Evolutionary conservation across 257 asterid genomes (phyloP).

Genomic region (Galeopsis tetrahit): DNA sequence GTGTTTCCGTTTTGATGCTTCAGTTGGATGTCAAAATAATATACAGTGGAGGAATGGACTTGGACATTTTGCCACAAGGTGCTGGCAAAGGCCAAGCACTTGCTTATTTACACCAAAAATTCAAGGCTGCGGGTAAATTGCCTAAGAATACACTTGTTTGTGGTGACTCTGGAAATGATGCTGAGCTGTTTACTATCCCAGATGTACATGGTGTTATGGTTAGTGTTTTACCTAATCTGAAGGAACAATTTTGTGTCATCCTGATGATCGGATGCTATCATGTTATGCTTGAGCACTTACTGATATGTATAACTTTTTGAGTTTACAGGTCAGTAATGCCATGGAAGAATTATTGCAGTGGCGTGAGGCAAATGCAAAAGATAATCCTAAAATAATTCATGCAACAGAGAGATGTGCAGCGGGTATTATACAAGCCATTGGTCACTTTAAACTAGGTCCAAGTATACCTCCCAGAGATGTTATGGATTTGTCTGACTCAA

Average conservation of each 20-base stretch:
- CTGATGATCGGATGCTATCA: constrained; percentile 27
- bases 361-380: constrained; percentile 87
- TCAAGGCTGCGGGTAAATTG: constrained; percentile 62
- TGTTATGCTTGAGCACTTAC: constrained; percentile 23
- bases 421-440: constrained; percentile 93
- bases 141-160: constrained; percentile 93
- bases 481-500: constrained; percentile 57
- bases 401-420: constrained; percentile 97
- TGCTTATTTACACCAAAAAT: constrained; percentile 84
- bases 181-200: constrained; percentile 87
- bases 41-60: constrained; percentile 97
- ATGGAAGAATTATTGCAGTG: constrained; percentile 96
- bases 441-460: constrained; percentile 92
- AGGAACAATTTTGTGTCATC: constrained; percentile 26
- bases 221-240: constrained; percentile 38
- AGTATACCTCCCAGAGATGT: constrained; percentile 82
- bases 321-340: constrained; percentile 85
- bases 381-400: constrained; percentile 79
- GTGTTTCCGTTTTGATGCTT: constrained; percentile 36
- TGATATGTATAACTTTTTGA: constrained; percentile 12
- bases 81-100: constrained; percentile 99
- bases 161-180: constrained; percentile 98
- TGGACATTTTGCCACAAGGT: constrained; percentile 94
- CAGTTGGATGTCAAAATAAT: constrained; percentile 96
- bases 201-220: constrained; percentile 98